These are phyloP conservation scores for Annona cherimola DNA, from an alignment of 164 flowering plant species.

Conservation along the genomic window DNA sequence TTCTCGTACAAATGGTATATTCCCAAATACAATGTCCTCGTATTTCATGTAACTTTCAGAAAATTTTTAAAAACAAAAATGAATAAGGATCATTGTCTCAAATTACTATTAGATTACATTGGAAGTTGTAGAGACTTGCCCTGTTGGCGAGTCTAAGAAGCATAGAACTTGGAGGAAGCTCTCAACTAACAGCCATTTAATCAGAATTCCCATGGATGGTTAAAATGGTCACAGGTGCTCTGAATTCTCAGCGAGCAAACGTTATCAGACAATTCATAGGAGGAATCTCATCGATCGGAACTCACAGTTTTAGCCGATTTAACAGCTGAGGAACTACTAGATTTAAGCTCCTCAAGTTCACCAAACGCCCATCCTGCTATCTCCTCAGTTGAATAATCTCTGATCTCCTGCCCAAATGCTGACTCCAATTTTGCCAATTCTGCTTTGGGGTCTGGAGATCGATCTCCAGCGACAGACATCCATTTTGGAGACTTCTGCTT, in stretches of 20 bases:
- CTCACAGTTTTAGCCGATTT: slow-evolving; percentile 24
- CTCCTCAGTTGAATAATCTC: slow-evolving; percentile 70
- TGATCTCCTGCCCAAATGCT: slow-evolving; percentile 69
- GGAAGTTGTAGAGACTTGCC: slow-evolving; percentile 6
- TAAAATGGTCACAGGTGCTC: slow-evolving; percentile 8
- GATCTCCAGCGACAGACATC: slow-evolving; percentile 26
- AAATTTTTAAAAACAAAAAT: background rate
- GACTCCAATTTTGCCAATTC: slow-evolving; percentile 89
- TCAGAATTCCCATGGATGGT: background rate
- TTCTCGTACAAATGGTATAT: too few species aligned
- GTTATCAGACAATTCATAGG: slow-evolving; percentile 1
- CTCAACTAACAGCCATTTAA: slow-evolving; percentile 13
- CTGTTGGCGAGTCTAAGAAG: background rate
- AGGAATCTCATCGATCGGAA: background rate
- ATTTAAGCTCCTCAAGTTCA: slow-evolving; percentile 68
- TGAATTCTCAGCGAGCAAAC: slow-evolving; percentile 8
- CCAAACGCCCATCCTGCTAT: slow-evolving; percentile 94
- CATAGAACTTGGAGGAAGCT: slow-evolving; percentile 1
- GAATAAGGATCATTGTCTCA: background rate
- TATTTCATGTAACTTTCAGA: background rate
- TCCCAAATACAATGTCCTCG: too few species aligned
- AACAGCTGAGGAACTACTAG: slow-evolving; percentile 35
- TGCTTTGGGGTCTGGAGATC: slow-evolving; percentile 60
- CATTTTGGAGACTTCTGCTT: slow-evolving; percentile 7
- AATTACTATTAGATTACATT: background rate